Evolutionary conservation across 1,284 basidiomycete species (phyloP), one percentile per base, ranked within the genome.

Genomic region (Pulveroboletus sp.): DNA sequence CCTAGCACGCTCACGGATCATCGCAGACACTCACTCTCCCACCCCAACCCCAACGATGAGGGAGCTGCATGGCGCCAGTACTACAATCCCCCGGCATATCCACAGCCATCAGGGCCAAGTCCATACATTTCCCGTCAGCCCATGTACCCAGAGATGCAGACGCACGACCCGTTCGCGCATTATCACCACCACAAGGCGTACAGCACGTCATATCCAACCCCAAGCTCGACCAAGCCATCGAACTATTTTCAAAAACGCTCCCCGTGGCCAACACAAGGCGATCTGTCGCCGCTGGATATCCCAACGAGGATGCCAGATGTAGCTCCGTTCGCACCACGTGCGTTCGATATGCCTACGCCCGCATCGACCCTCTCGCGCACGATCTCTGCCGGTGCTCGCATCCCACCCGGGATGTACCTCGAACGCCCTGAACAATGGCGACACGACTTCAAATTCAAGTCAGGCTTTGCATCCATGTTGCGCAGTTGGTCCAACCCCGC

Each of bases 381-480:
- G 10, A 49, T 33, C 32, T 53, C 68, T 37, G 52, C 55, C 10
- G 49, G 53, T 24, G 51, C 61, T 33, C 58, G 44, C 9, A 47
- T 57, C 6, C 64, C 59, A 5, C 58, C 49, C 7, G 43, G 46
- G 8, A 44, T 61, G 48, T 61, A 59, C 39, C 54, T 50, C 21
- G 68, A 72, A 19, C 66, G 62, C 12, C 68, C 68, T 7, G 59
- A 61, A 46, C 58, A 60, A 4, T 70, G 71, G 68, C 66, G 68
- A 49, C 55, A 60, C 15, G 71, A 69, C 56, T 72, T 70, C 56
- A 70, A 59, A 52, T 70, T 73, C 50, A 73, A 69, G 29, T 71
- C 68, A 6, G 63, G 67, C 3, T 59, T 70, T 44, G 57, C 71
- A 4, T 71, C 68, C 50, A 60, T 70, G 58, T 68, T 71, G 52